Evolutionary conservation across 1,284 basidiomycete genomes (phyloP).

Genomic region (Coniferiporia sulphurascens): DNA sequence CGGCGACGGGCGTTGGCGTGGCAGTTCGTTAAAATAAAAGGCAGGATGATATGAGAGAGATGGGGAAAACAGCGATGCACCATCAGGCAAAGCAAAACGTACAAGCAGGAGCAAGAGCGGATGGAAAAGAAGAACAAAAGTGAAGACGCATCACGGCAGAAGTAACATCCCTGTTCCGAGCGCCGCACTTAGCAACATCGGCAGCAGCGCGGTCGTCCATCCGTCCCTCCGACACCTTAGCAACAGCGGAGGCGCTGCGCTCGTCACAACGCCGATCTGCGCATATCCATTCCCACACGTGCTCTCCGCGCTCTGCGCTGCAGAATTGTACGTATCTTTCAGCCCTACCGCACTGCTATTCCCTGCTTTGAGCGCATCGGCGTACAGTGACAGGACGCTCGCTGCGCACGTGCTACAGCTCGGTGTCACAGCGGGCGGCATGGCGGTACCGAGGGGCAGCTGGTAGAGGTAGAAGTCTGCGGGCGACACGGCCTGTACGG

Average conservation of each 20-base stretch:
- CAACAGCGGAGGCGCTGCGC: background rate
- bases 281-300: conserved; percentile 16
- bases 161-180: background rate
- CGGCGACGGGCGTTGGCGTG: too few relatives aligned
- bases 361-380: conserved; percentile 25
- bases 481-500: conserved; percentile 46
- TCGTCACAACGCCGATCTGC: conserved; percentile 5
- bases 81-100: too few relatives aligned
- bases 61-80: too few relatives aligned
- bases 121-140: background rate
- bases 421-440: conserved; percentile 43
- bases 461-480: conserved; percentile 64
- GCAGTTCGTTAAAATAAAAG: too few relatives aligned
- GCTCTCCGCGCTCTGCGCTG: conserved; percentile 5
- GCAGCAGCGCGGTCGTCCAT: background rate
- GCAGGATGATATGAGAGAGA: too few relatives aligned
- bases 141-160: background rate
- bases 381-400: conserved; percentile 48
- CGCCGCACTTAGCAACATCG: background rate
- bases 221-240: background rate
- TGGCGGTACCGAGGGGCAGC: conserved; percentile 49
- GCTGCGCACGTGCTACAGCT: conserved; percentile 58
- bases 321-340: conserved; percentile 14
- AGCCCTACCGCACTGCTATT: conserved; percentile 11
- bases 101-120: too few relatives aligned